Percentiles rank a stretch among this genome's conserved stretches.
phyloP scores from a whole-genome alignment of 2,329 filamentous ascomycete genomes.

The Fusarium scirpi region DNA sequence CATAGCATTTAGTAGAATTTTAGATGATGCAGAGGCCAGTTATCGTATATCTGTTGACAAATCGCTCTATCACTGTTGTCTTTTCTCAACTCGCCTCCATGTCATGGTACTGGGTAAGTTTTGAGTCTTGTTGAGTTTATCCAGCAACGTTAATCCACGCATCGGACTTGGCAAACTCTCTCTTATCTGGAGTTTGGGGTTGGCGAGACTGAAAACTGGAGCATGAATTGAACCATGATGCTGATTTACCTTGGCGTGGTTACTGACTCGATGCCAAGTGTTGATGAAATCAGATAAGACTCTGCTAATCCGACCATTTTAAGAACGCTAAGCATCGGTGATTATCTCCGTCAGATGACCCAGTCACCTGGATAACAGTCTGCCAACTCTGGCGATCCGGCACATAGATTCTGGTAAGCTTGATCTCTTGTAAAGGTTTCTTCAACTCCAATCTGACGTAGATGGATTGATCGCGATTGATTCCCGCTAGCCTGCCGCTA shows the following conservation, averaged over 20 bases:
- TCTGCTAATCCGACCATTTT: not conserved
- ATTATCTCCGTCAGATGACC: not conserved
- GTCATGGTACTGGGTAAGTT: too few relatives aligned
- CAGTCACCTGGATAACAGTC: not conserved
- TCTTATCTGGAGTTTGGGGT: not conserved
- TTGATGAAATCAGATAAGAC: not conserved
- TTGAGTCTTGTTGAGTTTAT: fast-evolving
- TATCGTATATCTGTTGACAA: too few relatives aligned
- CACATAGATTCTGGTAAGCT: not conserved
- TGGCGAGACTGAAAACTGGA: not conserved
- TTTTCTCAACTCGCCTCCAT: too few relatives aligned
- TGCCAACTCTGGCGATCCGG: not conserved
- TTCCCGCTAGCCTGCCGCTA: not conserved
- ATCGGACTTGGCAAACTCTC: not conserved
- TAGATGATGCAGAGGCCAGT: too few relatives aligned
- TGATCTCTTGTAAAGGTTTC: not conserved
- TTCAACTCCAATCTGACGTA: not conserved
- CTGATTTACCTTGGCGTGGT: not conserved
- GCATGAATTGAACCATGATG: not conserved
- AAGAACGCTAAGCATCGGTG: not conserved
- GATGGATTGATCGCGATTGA: not conserved
- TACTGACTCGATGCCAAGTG: not conserved
- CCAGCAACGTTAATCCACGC: not conserved
- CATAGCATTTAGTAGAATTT: too few relatives aligned
- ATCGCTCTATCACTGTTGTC: too few relatives aligned